A percentile compares a stretch with the other conserved stretches of the same genome.
Evolutionary conservation across 352 stramenopile species (phyloP).

Genomic region (Globisporangium polare): DNA sequence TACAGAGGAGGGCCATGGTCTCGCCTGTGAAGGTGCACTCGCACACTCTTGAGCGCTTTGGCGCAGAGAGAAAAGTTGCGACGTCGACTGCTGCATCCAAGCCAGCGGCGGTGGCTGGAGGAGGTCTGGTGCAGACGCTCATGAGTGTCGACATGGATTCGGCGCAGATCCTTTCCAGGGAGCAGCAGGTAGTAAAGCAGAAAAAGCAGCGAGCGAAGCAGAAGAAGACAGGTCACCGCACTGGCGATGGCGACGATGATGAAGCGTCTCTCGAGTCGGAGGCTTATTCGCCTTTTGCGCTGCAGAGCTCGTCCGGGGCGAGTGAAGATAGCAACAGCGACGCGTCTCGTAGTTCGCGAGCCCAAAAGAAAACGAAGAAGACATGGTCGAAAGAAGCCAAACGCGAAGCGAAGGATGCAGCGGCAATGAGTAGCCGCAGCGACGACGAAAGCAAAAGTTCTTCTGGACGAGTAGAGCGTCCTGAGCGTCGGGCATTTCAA

Average conservation of each 20-base stretch:
- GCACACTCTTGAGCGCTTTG: neutral
- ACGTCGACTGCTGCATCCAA: too few species aligned
- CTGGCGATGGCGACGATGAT: neutral
- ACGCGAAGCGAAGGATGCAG: neutral
- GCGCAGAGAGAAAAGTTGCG: neutral
- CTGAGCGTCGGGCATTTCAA: neutral
- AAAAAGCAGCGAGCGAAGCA: neutral
- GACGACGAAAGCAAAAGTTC: neutral
- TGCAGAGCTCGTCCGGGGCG: neutral
- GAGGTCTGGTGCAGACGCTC: slow-evolving; percentile 30
- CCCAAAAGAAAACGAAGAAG: slow-evolving; percentile 3
- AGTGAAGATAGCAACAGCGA: neutral
- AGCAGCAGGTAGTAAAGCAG: neutral
- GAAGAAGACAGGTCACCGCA: slow-evolving; percentile 1
- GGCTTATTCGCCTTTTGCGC: slow-evolving; percentile 28
- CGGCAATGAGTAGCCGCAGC: neutral
- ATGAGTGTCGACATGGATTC: slow-evolving; percentile 49
- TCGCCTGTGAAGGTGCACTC: slow-evolving; percentile 1
- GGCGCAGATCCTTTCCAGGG: slow-evolving; percentile 15
- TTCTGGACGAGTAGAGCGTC: neutral
- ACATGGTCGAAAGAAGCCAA: neutral
- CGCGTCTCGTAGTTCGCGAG: neutral
- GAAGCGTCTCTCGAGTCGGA: slow-evolving; percentile 30
- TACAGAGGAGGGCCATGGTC: neutral
- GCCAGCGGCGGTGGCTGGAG: too few species aligned